Evolutionary conservation across 352 stramenopile species (phyloP), one percentile per base, ranked within the genome.

Genomic region (Pythium dissimile): DNA sequence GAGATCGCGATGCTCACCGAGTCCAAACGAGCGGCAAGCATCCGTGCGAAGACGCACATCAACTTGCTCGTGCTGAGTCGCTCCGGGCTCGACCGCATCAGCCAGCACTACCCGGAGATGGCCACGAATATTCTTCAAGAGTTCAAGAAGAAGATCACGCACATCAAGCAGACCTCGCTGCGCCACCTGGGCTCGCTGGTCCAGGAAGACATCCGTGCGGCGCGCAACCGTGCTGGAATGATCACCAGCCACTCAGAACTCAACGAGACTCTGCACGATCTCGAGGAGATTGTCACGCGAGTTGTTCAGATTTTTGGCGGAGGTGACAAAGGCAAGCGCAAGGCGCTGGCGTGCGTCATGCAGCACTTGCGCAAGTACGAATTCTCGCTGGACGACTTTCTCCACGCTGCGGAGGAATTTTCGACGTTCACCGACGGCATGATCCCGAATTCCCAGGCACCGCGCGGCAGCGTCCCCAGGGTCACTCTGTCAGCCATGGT

Each of bases 1-100:
- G 83, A 92, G 58, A 88, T 91, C 24, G 83, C 83, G 0, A 92
- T 92, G 83, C 71, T 92, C 23, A 87, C 80, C 9, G 77, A 76
- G 34, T 92, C 80, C 16, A 92, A 91, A 54, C 68, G 83, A 45
- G 82, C 80, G 3, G 83, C 83, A 13, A 92, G 80, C 42, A 87
- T 92, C 39, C 80, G 83, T 10, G 83, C 83, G 16, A 92, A 91
- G 64, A 86, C 77, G 32, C 88, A 86, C 62, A 83, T 88, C 44
- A 91, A 80, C 41, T 62, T 89, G 12, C 86, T 89, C 24, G 79
- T 91, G 23, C 76, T 92, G 27, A 91, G 80, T 18, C 82, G 84
- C 31, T 69, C 45, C n/a, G 83, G 83, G 0, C 63, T 92, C 3
- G 83, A 91, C 32, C 65, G 77, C 6, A 91, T 92, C 44, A 88